Conservation (phyloP, 2,329 filamentous ascomycete species). For the Colletotrichum viniferum region DNA sequence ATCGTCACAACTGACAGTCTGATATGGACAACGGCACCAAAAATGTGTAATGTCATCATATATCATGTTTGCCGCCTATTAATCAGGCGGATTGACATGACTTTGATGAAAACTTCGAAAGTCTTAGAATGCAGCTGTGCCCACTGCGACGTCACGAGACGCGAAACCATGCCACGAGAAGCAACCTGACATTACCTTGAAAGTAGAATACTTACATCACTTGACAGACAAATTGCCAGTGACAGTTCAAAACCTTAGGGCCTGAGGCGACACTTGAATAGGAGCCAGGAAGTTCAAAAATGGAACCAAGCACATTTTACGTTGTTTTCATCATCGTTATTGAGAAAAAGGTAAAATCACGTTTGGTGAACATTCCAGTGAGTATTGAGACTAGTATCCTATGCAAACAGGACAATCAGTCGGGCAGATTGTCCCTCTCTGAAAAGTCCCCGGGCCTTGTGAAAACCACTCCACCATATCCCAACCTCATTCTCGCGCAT, state of each 20-base stretch:
- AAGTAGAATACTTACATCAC: too few species aligned
- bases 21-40: too few species aligned
- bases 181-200: too few species aligned
- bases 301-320: not conserved
- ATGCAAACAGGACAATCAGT: not conserved
- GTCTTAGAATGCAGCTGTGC: too few species aligned
- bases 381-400: not conserved
- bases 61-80: too few species aligned
- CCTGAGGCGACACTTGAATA: not conserved
- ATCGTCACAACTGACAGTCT: too few species aligned
- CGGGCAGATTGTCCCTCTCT: accelerated
- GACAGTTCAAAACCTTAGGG: not conserved
- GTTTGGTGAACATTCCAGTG: accelerated
- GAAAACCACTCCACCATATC: not conserved
- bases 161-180: too few species aligned
- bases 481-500: not conserved
- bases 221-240: not conserved
- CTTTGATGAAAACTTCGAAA: not conserved
- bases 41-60: too few species aligned
- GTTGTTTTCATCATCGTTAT: not conserved
- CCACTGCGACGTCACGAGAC: too few species aligned
- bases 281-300: not conserved
- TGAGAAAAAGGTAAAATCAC: too few species aligned
- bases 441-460: not conserved
- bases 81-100: accelerated